Base-by-base conservation (phyloP, 768 basidiomycete species). In the Leccinum aurantiacum region DNA sequence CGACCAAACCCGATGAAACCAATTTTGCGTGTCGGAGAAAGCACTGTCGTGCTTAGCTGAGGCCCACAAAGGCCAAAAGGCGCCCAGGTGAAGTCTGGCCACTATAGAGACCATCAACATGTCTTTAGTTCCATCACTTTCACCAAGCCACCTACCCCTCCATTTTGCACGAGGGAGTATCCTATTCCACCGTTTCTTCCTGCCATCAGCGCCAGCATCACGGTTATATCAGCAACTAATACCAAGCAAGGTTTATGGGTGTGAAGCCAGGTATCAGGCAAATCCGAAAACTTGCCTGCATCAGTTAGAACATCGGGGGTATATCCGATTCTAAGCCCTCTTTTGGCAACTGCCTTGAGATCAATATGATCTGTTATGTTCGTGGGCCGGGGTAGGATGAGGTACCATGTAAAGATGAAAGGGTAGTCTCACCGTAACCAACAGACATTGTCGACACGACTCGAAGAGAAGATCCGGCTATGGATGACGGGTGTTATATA, bases 1-100 rank as follows among this genome's bases (percentile, higher is more conserved):
- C 96, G 86, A 6, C 96, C 96, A 66, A 98, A 98, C 13, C 97
- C 97, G 33, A 98, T 79, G 77, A 98, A 97, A 1, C 93, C 95
- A 2, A 88, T 84, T 1, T 88, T 95, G 47, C 88, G 85, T 8
- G 71, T 80, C 3, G 80, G 80, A 7, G 82, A 77, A 15, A 77
- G 65, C 2, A 68, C 58, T 1, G 81, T 80, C 0, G 86, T 74
- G 74, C 88, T 87, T 19, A 91, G 75, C 69, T 94, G 92, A 1
- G 85, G 90, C 0, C 96, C 95, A 64, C 91, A 93, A 65, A 95
- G 84, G 13, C 79, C 76, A 74, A 93, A 95, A 0, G 95, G 96
- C 0, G 85, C 76, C 91, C 95, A 98, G 22, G 79, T 79, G 62
- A 82, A 83, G 41, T 74, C 73, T 1, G 91, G 86, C 96, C 96